Evolutionary conservation across 179 eudicot species (phyloP).

Genomic region (Vitellaria paradoxa): DNA sequence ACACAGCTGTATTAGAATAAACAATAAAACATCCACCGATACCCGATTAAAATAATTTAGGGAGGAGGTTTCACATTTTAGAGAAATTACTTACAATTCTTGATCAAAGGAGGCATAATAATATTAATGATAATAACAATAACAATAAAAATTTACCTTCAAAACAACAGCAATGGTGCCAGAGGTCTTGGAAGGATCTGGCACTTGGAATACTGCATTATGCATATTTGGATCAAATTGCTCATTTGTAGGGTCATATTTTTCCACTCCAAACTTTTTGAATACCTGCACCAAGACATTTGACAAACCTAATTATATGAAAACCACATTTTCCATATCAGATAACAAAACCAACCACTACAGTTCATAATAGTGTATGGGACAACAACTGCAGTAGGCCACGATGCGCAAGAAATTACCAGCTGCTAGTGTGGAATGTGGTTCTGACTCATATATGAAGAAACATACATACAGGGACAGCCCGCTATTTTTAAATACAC

Average conservation of each 20-base stretch:
- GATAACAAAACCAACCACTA: not conserved
- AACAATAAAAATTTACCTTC: conserved; percentile 48
- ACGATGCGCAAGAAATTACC: not conserved
- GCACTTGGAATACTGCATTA: conserved; percentile 90
- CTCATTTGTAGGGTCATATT: conserved; percentile 72
- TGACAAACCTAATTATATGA: not conserved
- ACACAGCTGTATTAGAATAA: not conserved
- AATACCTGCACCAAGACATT: conserved; percentile 54
- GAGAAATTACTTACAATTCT: not conserved
- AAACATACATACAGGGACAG: not conserved
- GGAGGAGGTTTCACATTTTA: not conserved
- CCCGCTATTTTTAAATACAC: not conserved
- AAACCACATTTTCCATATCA: not conserved
- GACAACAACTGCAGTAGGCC: not conserved
- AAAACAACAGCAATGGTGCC: conserved; percentile 79
- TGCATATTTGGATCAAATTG: conserved; percentile 87
- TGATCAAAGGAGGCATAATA: not conserved
- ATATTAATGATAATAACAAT: too few species aligned
- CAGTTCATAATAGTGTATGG: not conserved
- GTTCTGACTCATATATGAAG: not conserved
- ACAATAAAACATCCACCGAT: not conserved
- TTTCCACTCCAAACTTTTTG: conserved; percentile 79
- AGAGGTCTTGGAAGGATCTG: conserved; percentile 80
- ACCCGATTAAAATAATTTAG: too few species aligned
- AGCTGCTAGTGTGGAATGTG: not conserved